Evolutionary conservation across 768 basidiomycete species (phyloP).

Genomic region (Russula olivacea): DNA sequence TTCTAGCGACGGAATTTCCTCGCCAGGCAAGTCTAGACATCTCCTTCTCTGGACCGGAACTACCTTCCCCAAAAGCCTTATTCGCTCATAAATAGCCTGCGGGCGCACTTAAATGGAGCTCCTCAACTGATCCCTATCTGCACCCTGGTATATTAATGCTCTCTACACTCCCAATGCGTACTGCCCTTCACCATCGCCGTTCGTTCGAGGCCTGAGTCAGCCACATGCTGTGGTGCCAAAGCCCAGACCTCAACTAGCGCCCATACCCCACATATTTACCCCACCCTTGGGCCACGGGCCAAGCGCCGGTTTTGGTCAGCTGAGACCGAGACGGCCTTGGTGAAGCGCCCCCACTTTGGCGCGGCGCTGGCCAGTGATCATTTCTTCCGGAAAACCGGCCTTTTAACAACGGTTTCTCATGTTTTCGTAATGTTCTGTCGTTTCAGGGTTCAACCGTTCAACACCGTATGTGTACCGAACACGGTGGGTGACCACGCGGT

Average conservation of each 20-base stretch:
- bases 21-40: background rate
- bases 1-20: constrained; percentile 12
- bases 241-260: constrained; percentile 15
- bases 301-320: constrained; percentile 9
- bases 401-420: background rate
- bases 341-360: background rate
- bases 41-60: background rate
- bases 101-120: background rate
- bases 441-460: background rate
- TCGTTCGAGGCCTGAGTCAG: constrained; percentile 11
- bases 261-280: constrained; percentile 19
- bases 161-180: constrained; percentile 9
- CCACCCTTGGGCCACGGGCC: constrained; percentile 10
- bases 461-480: background rate
- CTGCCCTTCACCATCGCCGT: constrained; percentile 11
- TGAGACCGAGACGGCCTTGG: background rate
- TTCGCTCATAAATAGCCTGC: background rate
- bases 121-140: constrained; percentile 15
- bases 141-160: background rate
- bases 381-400: background rate
- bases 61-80: background rate
- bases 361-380: background rate
- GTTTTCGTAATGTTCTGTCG: background rate
- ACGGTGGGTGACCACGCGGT: background rate
- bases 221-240: background rate